Percentiles rank a stretch among this genome's conserved stretches.
phyloP scores from a whole-genome alignment of 2,329 filamentous ascomycete genomes.

The Calycina herbarum region DNA sequence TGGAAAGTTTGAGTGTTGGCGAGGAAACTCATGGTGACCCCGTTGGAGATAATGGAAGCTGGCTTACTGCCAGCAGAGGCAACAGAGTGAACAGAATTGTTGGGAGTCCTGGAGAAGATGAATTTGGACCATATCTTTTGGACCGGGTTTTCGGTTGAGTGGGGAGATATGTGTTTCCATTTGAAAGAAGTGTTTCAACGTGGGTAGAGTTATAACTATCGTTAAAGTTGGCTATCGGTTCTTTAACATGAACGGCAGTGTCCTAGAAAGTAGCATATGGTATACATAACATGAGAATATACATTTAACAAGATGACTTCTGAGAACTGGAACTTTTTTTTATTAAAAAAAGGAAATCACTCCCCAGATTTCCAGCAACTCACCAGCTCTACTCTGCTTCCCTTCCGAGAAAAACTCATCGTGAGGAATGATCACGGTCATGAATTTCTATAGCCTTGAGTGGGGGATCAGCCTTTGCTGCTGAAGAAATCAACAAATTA shows the following conservation, averaged over 20 bases:
- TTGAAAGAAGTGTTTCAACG: background rate
- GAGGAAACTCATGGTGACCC: slow-evolving; percentile 53
- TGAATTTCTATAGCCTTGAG: too few species aligned
- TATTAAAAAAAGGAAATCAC: too few species aligned
- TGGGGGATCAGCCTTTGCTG: too few species aligned
- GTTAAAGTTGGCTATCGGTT: background rate
- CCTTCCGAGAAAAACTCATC: too few species aligned
- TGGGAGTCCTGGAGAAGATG: slow-evolving; percentile 64
- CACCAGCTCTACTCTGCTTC: too few species aligned
- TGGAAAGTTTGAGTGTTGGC: slow-evolving; percentile 42
- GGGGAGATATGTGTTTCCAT: background rate
- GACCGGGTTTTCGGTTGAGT: slow-evolving; percentile 49
- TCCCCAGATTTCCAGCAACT: too few species aligned
- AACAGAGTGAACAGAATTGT: slow-evolving; percentile 80
- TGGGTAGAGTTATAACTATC: background rate
- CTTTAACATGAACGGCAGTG: background rate
- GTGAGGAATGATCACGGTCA: too few species aligned
- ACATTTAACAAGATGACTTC: background rate
- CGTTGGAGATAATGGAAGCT: slow-evolving; percentile 71
- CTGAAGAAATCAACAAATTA: too few species aligned
- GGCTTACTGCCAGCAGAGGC: slow-evolving; percentile 72
- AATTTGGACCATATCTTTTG: slow-evolving; percentile 67
- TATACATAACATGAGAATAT: background rate
- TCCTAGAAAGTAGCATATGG: background rate
- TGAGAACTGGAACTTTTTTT: too few species aligned